Percentiles rank a stretch among this genome's conserved stretches.
Conservation (phyloP, 1,284 basidiomycete genomes). For the Agaricales sp. region DNA sequence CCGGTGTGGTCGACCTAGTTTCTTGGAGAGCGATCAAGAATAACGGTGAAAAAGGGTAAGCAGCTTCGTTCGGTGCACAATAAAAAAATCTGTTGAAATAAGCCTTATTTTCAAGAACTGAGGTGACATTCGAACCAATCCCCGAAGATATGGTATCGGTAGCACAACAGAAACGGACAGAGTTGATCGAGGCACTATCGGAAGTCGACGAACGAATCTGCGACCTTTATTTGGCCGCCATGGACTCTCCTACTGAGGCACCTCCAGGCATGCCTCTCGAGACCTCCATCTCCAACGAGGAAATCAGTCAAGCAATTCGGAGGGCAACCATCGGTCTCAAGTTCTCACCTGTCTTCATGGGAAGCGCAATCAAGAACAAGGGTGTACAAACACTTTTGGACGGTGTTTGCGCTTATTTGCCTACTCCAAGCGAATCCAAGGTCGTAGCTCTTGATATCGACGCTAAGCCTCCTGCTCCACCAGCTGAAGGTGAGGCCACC, state of each 20-base stretch:
- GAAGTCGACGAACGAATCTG: conserved; percentile 95
- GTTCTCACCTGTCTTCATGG: conserved; percentile 95
- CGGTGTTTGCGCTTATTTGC: conserved; percentile 93
- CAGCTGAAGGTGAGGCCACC: conserved; percentile 36
- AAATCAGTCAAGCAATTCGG: conserved; percentile 81
- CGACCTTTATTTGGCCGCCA: conserved; percentile 86
- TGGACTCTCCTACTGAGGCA: conserved; percentile 62
- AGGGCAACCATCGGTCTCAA: conserved; percentile 83
- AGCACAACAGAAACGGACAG: conserved; percentile 75
- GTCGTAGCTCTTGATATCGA: conserved; percentile 80
- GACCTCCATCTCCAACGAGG: conserved; percentile 64
- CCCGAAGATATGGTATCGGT: conserved; percentile 66
- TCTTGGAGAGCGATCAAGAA: conserved; percentile 95
- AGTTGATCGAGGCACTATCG: conserved; percentile 91
- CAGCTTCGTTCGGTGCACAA: no score
- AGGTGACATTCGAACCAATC: conserved; percentile 82
- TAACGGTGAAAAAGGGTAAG: conserved; percentile 88
- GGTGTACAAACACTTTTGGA: conserved; percentile 92
- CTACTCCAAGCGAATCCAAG: conserved; percentile 77
- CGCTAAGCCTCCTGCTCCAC: conserved; percentile 12
- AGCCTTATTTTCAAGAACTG: conserved; percentile 37
- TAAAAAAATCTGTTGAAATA: no score
- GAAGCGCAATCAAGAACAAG: conserved; percentile 97
- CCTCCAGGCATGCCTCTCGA: conserved; percentile 83
- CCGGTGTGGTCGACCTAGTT: conserved; percentile 90